Percentiles rank a stretch among this genome's conserved stretches.
Evolutionary conservation across 1,284 basidiomycete species (phyloP).

Genomic region (Papiliotrema nemorosa): DNA sequence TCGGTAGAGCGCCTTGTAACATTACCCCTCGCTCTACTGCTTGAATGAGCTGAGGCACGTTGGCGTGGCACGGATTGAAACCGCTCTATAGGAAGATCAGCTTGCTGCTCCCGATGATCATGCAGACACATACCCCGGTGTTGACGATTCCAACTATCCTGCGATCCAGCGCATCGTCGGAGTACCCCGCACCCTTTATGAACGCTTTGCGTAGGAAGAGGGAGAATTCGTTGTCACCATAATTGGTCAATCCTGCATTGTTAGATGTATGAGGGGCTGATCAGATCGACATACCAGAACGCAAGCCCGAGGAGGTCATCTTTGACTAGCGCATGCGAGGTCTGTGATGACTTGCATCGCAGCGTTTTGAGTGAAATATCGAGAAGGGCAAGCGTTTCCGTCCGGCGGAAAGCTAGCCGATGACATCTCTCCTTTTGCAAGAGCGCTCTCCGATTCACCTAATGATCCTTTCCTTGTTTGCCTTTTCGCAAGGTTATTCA

Average conservation of each 20-base stretch:
- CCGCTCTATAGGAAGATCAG: constrained; percentile 22
- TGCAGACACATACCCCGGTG: constrained; percentile 19
- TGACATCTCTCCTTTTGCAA: no score
- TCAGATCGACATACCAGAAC: no score
- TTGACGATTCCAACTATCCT: constrained; percentile 45
- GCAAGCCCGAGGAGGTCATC: no score
- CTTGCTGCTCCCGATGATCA: neutral
- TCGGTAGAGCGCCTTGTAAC: constrained; percentile 39
- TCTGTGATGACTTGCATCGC: no score
- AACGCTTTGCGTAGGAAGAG: constrained; percentile 48
- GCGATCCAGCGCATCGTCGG: constrained; percentile 43
- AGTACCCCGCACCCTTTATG: constrained; percentile 48
- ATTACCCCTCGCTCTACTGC: constrained; percentile 43
- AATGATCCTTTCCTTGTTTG: no score
- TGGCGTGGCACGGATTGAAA: constrained; percentile 47
- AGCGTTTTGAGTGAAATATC: no score
- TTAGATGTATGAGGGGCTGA: no score
- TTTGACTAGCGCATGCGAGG: no score
- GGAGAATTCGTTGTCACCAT: constrained; percentile 46
- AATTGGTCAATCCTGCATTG: constrained; percentile 30
- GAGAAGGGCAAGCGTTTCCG: no score
- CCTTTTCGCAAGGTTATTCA: no score
- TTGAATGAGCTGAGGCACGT: constrained; percentile 37
- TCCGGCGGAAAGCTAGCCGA: no score
- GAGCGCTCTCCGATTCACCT: no score